Evolutionary conservation across 257 asterid species (phyloP).

Genomic region (Nyctanthes arbortristis): DNA sequence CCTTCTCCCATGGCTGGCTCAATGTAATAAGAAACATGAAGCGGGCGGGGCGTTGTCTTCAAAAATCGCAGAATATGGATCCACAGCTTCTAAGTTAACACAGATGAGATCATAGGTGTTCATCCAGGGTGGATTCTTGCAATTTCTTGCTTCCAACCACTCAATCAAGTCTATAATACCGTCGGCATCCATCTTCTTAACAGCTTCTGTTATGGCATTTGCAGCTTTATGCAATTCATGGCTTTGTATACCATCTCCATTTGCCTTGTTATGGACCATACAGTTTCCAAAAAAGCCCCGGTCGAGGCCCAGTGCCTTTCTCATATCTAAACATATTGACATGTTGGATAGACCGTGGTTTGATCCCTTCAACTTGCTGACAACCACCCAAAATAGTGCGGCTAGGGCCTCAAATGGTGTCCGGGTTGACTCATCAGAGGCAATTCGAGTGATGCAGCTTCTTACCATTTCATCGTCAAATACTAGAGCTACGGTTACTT

Average conservation of each 20-base stretch:
- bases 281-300: conserved; percentile 49
- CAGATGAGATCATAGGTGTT: conserved; percentile 34
- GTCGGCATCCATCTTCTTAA: conserved; percentile 31
- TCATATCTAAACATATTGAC: conserved; percentile 41
- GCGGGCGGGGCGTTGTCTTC: conserved; percentile 31
- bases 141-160: conserved; percentile 42
- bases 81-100: conserved; percentile 42
- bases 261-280: conserved; percentile 46
- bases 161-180: conserved; percentile 43
- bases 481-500: conserved; percentile 33
- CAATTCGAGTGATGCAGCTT: conserved; percentile 27
- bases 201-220: conserved; percentile 30
- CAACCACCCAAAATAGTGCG: conserved; percentile 48
- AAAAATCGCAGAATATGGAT: conserved; percentile 39
- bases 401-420: conserved; percentile 52
- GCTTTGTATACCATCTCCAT: conserved; percentile 29
- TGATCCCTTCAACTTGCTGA: conserved; percentile 42
- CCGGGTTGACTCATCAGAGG: neutral
- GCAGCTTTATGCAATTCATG: conserved; percentile 38
- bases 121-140: conserved; percentile 29
- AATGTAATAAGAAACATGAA: conserved; percentile 42
- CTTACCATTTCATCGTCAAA: conserved; percentile 44
- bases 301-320: conserved; percentile 44
- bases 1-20: conserved; percentile 40
- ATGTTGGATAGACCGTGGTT: conserved; percentile 28